phyloP scores from a whole-genome alignment of 2,329 filamentous ascomycete genomes.

The Cordyceps militaris region DNA sequence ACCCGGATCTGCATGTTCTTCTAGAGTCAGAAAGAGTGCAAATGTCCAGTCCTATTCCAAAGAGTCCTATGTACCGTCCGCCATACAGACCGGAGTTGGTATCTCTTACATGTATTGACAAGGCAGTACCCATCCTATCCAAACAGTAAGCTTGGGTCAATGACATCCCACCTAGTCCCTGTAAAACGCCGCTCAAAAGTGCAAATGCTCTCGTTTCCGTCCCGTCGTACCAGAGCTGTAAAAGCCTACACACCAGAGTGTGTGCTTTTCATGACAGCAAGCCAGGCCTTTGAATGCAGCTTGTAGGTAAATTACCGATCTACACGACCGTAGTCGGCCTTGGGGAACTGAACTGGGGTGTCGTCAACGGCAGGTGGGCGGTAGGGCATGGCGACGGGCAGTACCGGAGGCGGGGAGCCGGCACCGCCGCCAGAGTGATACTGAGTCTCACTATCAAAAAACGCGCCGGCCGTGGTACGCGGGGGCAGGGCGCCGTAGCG shows the following conservation, averaged over 20 bases:
- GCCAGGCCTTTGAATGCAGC: not conserved
- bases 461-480: slow-evolving; percentile 26
- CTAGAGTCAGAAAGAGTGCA: not conserved
- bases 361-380: slow-evolving; percentile 20
- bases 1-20: not conserved
- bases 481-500: slow-evolving; percentile 33
- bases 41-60: slow-evolving; percentile 3
- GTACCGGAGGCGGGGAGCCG: slow-evolving; percentile 2
- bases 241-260: not conserved
- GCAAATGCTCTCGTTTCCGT: slow-evolving; percentile 6
- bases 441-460: slow-evolving; percentile 46
- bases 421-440: slow-evolving; percentile 31
- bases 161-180: not conserved
- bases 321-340: slow-evolving; percentile 5
- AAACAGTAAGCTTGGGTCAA: not conserved
- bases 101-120: not conserved
- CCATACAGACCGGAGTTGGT: not conserved
- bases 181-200: slow-evolving; percentile 9
- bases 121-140: not conserved
- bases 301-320: not conserved
- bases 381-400: slow-evolving; percentile 17
- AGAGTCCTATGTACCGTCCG: not conserved
- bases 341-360: slow-evolving; percentile 1
- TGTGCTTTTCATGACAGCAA: not conserved
- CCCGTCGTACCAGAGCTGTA: not conserved